Base-by-base conservation (phyloP, 257 asterid genomes). In the Rubia yunnanensis region DNA sequence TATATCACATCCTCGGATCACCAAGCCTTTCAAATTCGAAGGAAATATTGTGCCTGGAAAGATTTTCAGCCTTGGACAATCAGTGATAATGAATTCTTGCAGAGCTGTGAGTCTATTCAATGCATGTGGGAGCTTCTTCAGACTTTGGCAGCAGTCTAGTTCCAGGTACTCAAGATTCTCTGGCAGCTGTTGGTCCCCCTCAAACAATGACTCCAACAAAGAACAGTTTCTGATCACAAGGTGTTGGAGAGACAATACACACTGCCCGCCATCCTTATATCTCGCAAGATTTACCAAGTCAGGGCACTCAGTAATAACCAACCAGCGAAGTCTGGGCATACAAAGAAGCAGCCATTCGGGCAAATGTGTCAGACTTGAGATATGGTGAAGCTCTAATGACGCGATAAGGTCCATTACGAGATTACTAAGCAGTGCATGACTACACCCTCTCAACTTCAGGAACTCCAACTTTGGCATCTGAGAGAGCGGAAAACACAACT, bases 1-100 rank as follows among this genome's bases (percentile, higher is more conserved):
- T 61, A 77, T 5, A 60, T 79, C 77, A 70, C 87, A 82, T 65
- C 87, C 83, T 56, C 76, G 76, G 48, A 82, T 78, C 48, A 70
- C 83, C 22, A 79, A 68, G 67, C 83, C 85, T 62, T 77, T 72
- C 58, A 82, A 75, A 66, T 77, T 79, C 11, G 79, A 36, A 7
- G 87, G 87, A 73, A 82, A 72, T 55, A 55, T 35, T 15, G 66
- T 66, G 61, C 75, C 77, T 10, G 79, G 72, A 69, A 77, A 65
- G 46, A 70, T 72, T 36, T 72, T 76, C 24, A 82, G 78, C 31
- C 68, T 75, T 30, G 84, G 84, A 68, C 85, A 79, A 70, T 79
- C 81, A 24, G 76, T 75, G 74, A 79, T 75, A 6, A 79, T 77
- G 70, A 82, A 63, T 71, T 79, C 85, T 56, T 60, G 74, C 2